Percentiles rank a stretch among this genome's conserved stretches.
Evolutionary conservation across 208 protist species (phyloP).

Genomic region (Crithidia fasciculata): DNA sequence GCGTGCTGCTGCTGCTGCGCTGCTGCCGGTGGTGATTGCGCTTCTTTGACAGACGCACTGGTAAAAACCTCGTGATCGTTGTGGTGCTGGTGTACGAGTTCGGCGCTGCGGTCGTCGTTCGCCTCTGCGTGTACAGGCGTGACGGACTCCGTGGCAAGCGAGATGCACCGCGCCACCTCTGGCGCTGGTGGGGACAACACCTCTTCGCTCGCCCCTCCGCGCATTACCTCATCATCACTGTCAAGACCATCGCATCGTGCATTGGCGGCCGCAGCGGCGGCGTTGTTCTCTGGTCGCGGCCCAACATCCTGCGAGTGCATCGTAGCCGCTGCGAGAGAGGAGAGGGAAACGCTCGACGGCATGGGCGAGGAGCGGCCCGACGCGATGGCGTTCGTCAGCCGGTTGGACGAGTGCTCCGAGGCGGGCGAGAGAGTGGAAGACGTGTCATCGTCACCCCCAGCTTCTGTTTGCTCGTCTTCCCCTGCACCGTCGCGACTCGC

Average conservation of each 20-base stretch:
- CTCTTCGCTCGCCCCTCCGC: too few species aligned
- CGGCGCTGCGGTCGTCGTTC: too few species aligned
- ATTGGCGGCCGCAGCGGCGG: too few species aligned
- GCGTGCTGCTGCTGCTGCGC: too few species aligned
- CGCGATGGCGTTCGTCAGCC: conserved; percentile 8
- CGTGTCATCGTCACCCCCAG: not conserved
- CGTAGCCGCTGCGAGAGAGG: not conserved
- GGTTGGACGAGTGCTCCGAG: conserved; percentile 18
- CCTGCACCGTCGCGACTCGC: not conserved
- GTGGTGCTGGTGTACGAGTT: too few species aligned
- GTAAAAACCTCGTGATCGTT: too few species aligned
- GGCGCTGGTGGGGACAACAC: not conserved
- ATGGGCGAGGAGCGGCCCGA: conserved; percentile 18
- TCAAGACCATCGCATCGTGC: not conserved
- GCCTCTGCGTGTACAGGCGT: not conserved
- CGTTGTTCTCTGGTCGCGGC: too few species aligned
- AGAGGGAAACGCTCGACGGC: not conserved
- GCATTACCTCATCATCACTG: not conserved
- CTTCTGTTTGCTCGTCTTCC: conserved; percentile 1
- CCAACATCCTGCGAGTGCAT: not conserved
- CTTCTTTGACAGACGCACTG: too few species aligned
- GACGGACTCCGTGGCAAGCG: conserved; percentile 1
- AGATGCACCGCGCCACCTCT: conserved; percentile 6
- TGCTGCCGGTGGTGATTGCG: too few species aligned
- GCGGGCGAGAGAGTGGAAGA: conserved; percentile 13